phyloP scores from a whole-genome alignment of 352 stramenopile genomes.

The Phytophthora constricta region DNA sequence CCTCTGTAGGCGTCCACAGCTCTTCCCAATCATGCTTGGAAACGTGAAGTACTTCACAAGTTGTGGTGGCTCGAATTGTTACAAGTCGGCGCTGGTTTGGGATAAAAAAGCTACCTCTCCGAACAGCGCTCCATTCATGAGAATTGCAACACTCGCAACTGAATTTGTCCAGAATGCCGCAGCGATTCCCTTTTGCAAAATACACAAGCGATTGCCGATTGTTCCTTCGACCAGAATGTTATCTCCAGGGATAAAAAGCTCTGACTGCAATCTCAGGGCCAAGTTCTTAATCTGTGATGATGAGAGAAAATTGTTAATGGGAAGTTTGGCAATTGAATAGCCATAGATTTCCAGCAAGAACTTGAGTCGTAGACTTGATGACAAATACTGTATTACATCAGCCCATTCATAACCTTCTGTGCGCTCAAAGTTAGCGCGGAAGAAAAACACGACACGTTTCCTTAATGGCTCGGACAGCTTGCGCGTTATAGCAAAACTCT shows the following conservation, averaged over 20 bases:
- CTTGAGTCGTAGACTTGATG: not conserved
- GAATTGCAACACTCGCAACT: conserved; percentile 44
- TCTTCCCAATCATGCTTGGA: conserved; percentile 59
- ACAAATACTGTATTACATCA: not conserved
- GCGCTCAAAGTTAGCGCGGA: not conserved
- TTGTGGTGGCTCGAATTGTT: conserved; percentile 56
- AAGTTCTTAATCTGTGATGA: not conserved
- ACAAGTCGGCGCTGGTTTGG: conserved; percentile 53
- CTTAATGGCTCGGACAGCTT: not conserved
- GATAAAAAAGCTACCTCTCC: conserved; percentile 70
- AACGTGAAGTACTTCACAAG: conserved; percentile 61
- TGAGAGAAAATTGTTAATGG: not conserved
- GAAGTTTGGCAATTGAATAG: not conserved
- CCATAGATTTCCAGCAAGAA: not conserved
- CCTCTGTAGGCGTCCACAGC: conserved; percentile 42
- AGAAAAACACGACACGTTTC: not conserved
- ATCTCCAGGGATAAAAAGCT: conserved; percentile 27
- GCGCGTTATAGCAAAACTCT: not conserved
- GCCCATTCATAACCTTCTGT: not conserved
- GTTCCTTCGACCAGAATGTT: conserved; percentile 9
- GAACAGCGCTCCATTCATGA: conserved; percentile 63
- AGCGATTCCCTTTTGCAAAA: conserved; percentile 54
- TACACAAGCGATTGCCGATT: conserved; percentile 46
- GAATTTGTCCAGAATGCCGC: conserved; percentile 55
- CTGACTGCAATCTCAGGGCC: not conserved